Conservation (phyloP, 2,329 filamentous ascomycete genomes). For the Emergomyces africanus region DNA sequence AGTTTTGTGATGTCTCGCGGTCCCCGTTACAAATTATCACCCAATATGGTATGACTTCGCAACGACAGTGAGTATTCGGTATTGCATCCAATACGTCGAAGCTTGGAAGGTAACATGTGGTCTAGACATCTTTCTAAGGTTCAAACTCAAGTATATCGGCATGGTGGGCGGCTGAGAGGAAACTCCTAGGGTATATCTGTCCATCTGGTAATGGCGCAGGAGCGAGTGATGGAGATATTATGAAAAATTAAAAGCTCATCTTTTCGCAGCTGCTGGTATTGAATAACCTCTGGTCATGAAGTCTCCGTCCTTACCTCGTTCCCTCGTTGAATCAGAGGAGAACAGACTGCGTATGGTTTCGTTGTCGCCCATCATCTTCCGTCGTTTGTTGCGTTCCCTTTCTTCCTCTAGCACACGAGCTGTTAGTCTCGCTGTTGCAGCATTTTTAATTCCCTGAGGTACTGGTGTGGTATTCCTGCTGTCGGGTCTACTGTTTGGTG, state of each 20-base stretch:
- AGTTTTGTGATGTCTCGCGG: not conserved
- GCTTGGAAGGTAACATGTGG: not conserved
- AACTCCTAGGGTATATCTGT: too few relatives aligned
- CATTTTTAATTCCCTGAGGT: constrained; percentile 64
- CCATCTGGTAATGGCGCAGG: not conserved
- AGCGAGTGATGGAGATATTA: not conserved
- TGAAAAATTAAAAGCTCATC: constrained; percentile 13
- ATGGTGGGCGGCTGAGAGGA: not conserved
- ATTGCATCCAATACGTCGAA: not conserved
- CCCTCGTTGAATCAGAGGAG: constrained; percentile 31
- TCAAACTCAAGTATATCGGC: not conserved
- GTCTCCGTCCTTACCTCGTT: constrained; percentile 34
- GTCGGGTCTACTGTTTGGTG: constrained; percentile 12
- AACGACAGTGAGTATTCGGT: not conserved
- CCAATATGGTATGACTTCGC: not conserved
- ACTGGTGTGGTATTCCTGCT: constrained; percentile 23
- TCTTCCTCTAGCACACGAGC: constrained; percentile 80
- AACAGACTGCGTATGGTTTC: constrained; percentile 45
- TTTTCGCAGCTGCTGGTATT: constrained; percentile 33
- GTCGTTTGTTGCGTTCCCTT: constrained; percentile 64
- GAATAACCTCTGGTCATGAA: constrained; percentile 49
- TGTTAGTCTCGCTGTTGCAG: constrained; percentile 71
- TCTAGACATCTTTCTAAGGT: not conserved
- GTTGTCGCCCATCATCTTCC: constrained; percentile 54
- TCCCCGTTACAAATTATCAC: not conserved